Evolutionary conservation across 441 rosid genomes (phyloP).

Genomic region (Eruca vesicaria): DNA sequence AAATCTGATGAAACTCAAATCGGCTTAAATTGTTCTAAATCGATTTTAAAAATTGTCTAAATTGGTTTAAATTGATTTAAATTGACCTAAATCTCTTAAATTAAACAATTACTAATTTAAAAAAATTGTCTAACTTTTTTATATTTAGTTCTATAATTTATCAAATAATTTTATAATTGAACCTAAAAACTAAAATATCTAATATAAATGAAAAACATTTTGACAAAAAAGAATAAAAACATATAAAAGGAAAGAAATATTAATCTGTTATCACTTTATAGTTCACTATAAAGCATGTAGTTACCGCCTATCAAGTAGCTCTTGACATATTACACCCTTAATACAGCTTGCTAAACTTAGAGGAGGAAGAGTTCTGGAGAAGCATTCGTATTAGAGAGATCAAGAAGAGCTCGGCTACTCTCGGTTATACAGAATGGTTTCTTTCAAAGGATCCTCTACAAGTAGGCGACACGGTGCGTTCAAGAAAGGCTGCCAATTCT

Average conservation of each 20-base stretch:
- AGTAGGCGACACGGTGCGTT: slow-evolving; percentile 78
- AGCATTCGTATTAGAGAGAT: slow-evolving; percentile 40
- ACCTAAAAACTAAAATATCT: no score
- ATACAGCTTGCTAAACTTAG: slow-evolving; percentile 64
- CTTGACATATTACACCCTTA: not conserved
- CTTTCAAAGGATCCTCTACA: slow-evolving; percentile 67
- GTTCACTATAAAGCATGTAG: not conserved
- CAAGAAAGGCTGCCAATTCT: slow-evolving; percentile 67
- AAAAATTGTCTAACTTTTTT: not conserved
- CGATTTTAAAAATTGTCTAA: not conserved
- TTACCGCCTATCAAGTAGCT: not conserved
- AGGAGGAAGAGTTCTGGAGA: slow-evolving; percentile 52
- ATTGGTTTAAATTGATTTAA: not conserved
- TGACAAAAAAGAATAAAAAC: no score
- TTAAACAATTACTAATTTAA: not conserved
- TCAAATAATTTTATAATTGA: no score
- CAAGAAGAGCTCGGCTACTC: slow-evolving; percentile 36
- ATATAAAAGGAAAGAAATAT: no score
- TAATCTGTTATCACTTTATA: no score
- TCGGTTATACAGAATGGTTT: slow-evolving; percentile 73
- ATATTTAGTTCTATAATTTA: no score
- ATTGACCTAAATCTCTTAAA: not conserved
- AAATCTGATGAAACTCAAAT: no score
- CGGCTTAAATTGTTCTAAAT: no score
- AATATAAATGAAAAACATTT: no score